Evolutionary conservation across 1,284 basidiomycete genomes (phyloP).

Genomic region (Ustilago cynodontis): DNA sequence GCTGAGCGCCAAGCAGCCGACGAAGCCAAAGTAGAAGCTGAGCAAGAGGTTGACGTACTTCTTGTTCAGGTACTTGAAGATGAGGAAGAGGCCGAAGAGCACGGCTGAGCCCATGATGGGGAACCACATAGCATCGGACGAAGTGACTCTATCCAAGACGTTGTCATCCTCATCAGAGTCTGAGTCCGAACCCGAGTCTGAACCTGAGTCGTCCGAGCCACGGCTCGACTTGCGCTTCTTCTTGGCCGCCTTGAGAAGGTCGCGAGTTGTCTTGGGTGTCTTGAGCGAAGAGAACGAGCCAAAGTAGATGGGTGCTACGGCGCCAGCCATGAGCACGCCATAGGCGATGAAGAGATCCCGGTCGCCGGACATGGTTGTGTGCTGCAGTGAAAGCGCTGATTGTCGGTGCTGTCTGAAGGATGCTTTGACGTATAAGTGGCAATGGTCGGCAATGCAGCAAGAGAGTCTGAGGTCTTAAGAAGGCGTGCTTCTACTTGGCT

Average conservation of each 20-base stretch:
- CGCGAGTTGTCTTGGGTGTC: constrained; percentile 60
- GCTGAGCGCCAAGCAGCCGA: constrained; percentile 59
- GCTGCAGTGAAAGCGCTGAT: neutral
- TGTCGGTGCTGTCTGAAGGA: no score
- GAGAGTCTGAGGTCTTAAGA: neutral
- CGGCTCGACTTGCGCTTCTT: constrained; percentile 24
- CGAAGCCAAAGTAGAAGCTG: constrained; percentile 66
- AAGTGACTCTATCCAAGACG: constrained; percentile 57
- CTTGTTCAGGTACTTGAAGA: constrained; percentile 68
- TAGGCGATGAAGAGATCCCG: constrained; percentile 61
- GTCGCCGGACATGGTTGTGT: constrained; percentile 38
- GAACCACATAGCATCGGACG: constrained; percentile 65
- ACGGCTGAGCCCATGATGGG: constrained; percentile 66
- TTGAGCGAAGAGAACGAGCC: constrained; percentile 62
- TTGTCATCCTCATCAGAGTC: constrained; percentile 57
- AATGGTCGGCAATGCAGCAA: neutral
- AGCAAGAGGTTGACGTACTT: constrained; percentile 62
- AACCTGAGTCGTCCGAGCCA: constrained; percentile 24
- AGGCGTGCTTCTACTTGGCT: neutral
- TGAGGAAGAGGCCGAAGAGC: constrained; percentile 61
- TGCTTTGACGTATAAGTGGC: no score
- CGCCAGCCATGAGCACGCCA: constrained; percentile 57
- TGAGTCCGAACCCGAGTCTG: constrained; percentile 27
- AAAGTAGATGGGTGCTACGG: constrained; percentile 62
- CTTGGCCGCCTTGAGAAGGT: constrained; percentile 50